Percentiles rank a stretch among this genome's conserved stretches.
Evolutionary conservation across 805 yeast genomes (phyloP).

Genomic region (Saccharomycopsis microspora): DNA sequence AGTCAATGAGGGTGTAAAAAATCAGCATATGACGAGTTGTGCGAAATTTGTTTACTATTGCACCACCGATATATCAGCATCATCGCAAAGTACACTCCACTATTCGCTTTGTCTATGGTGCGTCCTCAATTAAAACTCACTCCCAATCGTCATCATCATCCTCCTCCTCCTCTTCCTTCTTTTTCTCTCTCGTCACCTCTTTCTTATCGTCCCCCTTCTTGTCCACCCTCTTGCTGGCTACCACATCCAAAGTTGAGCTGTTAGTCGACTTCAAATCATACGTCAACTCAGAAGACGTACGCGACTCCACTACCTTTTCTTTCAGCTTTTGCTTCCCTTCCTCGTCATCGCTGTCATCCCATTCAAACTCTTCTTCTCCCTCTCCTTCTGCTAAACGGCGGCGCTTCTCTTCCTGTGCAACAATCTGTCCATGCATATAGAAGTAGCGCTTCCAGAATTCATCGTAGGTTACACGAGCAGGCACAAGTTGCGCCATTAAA

Average conservation of each 20-base stretch:
- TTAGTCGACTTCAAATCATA: slow-evolving; percentile 29
- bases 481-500: slow-evolving; percentile 56
- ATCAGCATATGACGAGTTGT: too few relatives aligned
- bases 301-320: not conserved
- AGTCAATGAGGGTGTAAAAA: too few relatives aligned
- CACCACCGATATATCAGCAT: not conserved
- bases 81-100: not conserved
- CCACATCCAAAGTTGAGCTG: slow-evolving; percentile 26
- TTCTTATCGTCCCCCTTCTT: slow-evolving; percentile 18
- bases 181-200: slow-evolving; percentile 20
- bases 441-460: slow-evolving; percentile 73
- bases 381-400: slow-evolving; percentile 48
- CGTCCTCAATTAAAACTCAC: not conserved
- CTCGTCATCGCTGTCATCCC: slow-evolving; percentile 28
- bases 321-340: slow-evolving; percentile 14
- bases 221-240: slow-evolving; percentile 16
- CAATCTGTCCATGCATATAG: slow-evolving; percentile 38
- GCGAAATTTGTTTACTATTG: not conserved
- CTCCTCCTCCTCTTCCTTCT: slow-evolving; percentile 13
- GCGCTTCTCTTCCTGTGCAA: slow-evolving; percentile 53
- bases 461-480: slow-evolving; percentile 43
- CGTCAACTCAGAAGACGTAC: slow-evolving; percentile 29
- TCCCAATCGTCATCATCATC: slow-evolving; percentile 10
- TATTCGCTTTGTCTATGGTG: not conserved
- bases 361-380: slow-evolving; percentile 27